These are phyloP conservation scores for Acacia acuminata DNA, from an alignment of 306 rosid genomes.

Conservation along the genomic window DNA sequence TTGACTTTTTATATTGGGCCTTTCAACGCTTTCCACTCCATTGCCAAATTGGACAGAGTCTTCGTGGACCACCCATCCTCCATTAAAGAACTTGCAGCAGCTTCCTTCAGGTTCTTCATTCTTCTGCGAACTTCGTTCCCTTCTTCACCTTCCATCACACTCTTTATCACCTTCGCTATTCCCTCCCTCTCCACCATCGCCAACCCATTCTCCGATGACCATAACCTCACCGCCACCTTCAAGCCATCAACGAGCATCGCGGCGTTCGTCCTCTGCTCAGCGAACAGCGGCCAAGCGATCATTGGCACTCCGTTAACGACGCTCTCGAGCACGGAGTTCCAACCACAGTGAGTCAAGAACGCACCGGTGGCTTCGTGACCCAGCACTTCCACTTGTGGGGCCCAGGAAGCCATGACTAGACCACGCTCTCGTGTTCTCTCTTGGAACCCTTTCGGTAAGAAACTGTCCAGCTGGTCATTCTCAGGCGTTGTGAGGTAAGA, in stretches of 20 bases:
- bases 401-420: neutral
- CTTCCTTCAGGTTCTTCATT: conserved; percentile 29
- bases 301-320: conserved; percentile 38
- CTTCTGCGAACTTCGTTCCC: conserved; percentile 29
- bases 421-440: neutral
- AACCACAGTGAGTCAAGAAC: conserved; percentile 48
- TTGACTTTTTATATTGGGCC: neutral
- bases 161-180: conserved; percentile 23
- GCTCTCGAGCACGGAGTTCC: conserved; percentile 47
- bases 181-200: conserved; percentile 38
- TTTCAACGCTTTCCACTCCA: conserved; percentile 23
- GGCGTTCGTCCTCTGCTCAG: conserved; percentile 43
- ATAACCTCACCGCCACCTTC: conserved; percentile 38
- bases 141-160: conserved; percentile 40
- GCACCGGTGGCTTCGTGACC: conserved; percentile 29
- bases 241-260: conserved; percentile 31
- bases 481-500: conserved; percentile 19
- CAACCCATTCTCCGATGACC: conserved; percentile 7
- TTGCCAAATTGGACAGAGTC: conserved; percentile 37
- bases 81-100: conserved; percentile 33
- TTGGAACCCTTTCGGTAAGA: neutral
- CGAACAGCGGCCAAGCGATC: conserved; percentile 50
- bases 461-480: conserved; percentile 23
- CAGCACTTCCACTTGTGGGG: neutral
- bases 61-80: conserved; percentile 45